Evolutionary conservation across 768 basidiomycete species (phyloP).

Genomic region (Filobasidium wieringae): DNA sequence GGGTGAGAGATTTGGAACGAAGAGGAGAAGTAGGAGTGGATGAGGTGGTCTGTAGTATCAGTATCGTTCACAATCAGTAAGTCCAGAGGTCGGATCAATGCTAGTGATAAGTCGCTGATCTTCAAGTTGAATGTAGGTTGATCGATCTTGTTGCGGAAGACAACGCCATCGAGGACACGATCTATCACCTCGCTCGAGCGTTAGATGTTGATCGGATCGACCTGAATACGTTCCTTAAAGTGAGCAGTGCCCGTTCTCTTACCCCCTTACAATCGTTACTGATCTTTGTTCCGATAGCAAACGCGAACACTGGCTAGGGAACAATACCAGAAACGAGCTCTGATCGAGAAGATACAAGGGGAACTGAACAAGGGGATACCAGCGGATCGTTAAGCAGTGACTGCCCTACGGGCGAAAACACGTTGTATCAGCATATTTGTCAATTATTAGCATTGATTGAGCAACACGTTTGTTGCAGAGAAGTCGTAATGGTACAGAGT

Average conservation of each 20-base stretch:
- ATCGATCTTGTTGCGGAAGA: conserved; percentile 98
- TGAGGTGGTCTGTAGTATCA: conserved; percentile 88
- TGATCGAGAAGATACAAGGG: conserved; percentile 69
- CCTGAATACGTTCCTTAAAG: conserved; percentile 85
- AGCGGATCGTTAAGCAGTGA: no score
- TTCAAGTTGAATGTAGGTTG: conserved; percentile 61
- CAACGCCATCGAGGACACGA: conserved; percentile 94
- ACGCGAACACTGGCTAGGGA: conserved; percentile 82
- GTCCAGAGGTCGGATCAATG: conserved; percentile 39
- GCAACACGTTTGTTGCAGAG: no score
- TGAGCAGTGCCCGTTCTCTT: conserved; percentile 29
- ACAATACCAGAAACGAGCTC: conserved; percentile 91
- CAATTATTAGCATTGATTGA: no score
- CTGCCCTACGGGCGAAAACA: no score
- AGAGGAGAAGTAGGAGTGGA: conserved; percentile 90
- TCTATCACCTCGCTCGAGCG: conserved; percentile 89
- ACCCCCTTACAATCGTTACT: conserved; percentile 24
- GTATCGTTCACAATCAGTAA: conserved; percentile 94
- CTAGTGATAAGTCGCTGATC: no score
- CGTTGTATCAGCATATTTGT: no score
- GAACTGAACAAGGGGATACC: neutral
- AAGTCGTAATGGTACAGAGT: no score
- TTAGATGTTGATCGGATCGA: conserved; percentile 72
- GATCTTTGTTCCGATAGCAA: conserved; percentile 27
- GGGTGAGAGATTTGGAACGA: conserved; percentile 61